Conservation (phyloP, 1,139 yeast genomes). For the Hyphopichia khmerensis region DNA sequence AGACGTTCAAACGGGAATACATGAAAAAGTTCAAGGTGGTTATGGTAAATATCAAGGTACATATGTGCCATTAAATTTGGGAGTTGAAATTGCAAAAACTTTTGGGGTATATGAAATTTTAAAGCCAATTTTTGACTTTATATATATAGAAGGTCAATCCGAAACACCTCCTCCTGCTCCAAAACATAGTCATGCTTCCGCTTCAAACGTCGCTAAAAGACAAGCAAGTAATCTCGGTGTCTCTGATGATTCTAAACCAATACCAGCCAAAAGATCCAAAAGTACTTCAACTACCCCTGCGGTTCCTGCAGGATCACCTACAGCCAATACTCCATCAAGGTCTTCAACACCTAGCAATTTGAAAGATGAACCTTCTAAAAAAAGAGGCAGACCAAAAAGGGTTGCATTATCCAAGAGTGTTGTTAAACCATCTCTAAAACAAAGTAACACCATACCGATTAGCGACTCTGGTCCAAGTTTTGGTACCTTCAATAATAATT, state of each 20-base stretch:
- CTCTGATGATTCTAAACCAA: constrained; percentile 19
- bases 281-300: constrained; percentile 4
- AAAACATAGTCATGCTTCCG: constrained; percentile 74
- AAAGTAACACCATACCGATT: constrained; percentile 35
- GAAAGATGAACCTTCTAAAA: constrained; percentile 33
- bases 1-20: constrained; percentile 81
- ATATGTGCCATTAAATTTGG: constrained; percentile 77
- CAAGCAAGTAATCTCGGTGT: constrained; percentile 25
- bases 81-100: constrained; percentile 63
- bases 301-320: neutral
- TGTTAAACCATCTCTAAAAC: constrained; percentile 26
- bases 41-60: constrained; percentile 96
- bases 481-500: constrained; percentile 24
- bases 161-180: constrained; percentile 82
- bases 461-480: constrained; percentile 24
- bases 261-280: constrained; percentile 3
- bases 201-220: constrained; percentile 48
- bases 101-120: constrained; percentile 70
- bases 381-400: constrained; percentile 51
- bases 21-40: constrained; percentile 94
- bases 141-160: constrained; percentile 53
- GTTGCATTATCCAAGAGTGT: constrained; percentile 22
- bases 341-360: constrained; percentile 9
- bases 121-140: constrained; percentile 66
- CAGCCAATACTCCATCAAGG: constrained; percentile 1